Conservation (phyloP, 1,284 basidiomycete genomes). For the Microbotryum lychnidis-dioicae region DNA sequence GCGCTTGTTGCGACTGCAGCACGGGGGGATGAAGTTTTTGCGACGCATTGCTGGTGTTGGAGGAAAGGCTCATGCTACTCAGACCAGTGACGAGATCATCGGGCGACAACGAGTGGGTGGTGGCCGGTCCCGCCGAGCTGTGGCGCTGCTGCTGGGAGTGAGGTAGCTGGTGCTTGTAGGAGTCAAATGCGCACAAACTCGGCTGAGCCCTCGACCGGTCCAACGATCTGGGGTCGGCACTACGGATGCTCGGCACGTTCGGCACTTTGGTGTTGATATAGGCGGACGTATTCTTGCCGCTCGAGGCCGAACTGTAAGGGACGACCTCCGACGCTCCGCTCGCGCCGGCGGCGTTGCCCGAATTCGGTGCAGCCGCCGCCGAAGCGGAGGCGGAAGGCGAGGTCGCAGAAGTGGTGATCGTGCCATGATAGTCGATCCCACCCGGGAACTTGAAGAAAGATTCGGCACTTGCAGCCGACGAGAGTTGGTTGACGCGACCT, state of each 20-base stretch:
- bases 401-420: no score
- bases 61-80: constrained; percentile 12
- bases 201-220: not conserved
- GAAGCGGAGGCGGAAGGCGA: no score
- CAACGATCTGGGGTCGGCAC: not conserved
- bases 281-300: not conserved
- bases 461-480: no score
- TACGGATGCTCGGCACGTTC: not conserved
- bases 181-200: not conserved
- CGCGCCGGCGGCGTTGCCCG: no score
- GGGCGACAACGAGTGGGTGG: constrained; percentile 7
- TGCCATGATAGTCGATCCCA: no score
- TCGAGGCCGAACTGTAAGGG: not conserved
- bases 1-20: not conserved
- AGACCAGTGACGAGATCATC: constrained; percentile 24
- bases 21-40: not conserved
- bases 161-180: not conserved
- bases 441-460: no score
- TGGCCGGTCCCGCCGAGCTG: not conserved
- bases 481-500: no score
- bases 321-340: no score
- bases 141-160: constrained; percentile 2
- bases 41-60: not conserved
- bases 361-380: no score
- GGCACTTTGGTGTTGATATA: not conserved